A percentile compares a stretch with the other conserved stretches of the same genome.
phyloP scores from a whole-genome alignment of 805 yeast genomes.

The Zygotorulaspora sp. region DNA sequence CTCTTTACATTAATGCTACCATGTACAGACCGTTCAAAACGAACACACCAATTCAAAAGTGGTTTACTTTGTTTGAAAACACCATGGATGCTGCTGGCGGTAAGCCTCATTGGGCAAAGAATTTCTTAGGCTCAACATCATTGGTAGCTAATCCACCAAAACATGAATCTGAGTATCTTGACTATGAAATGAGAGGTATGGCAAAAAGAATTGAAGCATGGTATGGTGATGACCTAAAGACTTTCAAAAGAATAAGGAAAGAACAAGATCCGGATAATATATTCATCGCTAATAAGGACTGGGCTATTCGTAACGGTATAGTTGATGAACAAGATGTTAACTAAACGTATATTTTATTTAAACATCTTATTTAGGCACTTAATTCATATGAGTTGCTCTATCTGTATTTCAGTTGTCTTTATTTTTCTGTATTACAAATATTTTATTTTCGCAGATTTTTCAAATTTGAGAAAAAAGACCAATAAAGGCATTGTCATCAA shows the following conservation, averaged over 20 bases:
- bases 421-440: neutral
- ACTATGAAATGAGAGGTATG: slow-evolving; percentile 78
- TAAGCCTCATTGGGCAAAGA: slow-evolving; percentile 98
- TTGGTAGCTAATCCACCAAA: slow-evolving; percentile 31
- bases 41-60: slow-evolving; percentile 65
- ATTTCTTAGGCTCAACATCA: slow-evolving; percentile 62
- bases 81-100: slow-evolving; percentile 77
- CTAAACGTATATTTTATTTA: neutral
- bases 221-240: slow-evolving; percentile 68
- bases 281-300: slow-evolving; percentile 68
- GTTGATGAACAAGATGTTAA: slow-evolving; percentile 32
- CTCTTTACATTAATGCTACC: slow-evolving; percentile 87
- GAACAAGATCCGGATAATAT: slow-evolving; percentile 77
- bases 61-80: slow-evolving; percentile 82
- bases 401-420: too few species aligned
- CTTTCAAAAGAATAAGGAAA: slow-evolving; percentile 59
- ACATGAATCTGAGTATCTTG: slow-evolving; percentile 42
- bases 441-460: neutral
- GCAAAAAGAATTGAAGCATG: slow-evolving; percentile 63
- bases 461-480: neutral
- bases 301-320: slow-evolving; percentile 82
- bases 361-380: neutral
- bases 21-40: slow-evolving; percentile 90
- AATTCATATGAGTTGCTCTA: too few species aligned
- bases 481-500: too few species aligned